A percentile compares a stretch with the other conserved stretches of the same genome.
Evolutionary conservation across 208 protist species (phyloP).

Genomic region (Wallacemonas sp.): DNA sequence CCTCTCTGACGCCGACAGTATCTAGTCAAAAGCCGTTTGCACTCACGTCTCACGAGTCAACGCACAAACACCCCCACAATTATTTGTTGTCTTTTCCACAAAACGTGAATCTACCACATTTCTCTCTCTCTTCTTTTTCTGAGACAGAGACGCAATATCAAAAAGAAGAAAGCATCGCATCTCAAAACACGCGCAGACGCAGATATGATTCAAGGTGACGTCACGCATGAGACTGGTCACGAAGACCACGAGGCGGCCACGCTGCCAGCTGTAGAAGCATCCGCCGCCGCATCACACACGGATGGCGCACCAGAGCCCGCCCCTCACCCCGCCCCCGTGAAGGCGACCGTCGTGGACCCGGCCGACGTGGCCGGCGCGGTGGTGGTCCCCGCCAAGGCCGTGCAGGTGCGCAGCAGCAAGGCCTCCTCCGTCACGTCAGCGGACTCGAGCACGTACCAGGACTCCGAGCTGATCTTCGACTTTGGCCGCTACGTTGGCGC

Average conservation of each 20-base stretch:
- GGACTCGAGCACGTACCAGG: slow-evolving; percentile 21
- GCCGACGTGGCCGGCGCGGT: background rate
- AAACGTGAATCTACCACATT: no score
- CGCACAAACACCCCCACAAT: no score
- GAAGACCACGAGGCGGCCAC: background rate
- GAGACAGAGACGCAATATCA: no score
- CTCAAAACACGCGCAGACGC: no score
- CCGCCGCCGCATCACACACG: background rate
- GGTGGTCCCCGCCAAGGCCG: slow-evolving; percentile 11
- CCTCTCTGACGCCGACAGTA: no score
- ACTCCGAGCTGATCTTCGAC: slow-evolving; percentile 45
- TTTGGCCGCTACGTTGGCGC: slow-evolving; percentile 66
- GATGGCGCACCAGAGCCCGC: background rate
- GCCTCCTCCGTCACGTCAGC: slow-evolving; percentile 21
- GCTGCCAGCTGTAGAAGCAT: background rate
- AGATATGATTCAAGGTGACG: no score
- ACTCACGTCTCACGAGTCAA: no score
- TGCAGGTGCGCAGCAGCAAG: slow-evolving; percentile 13
- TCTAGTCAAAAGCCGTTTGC: no score
- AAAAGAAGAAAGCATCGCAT: no score
- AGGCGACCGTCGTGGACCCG: slow-evolving; percentile 1
- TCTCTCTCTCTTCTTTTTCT: no score
- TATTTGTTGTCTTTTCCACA: no score
- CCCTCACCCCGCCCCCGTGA: background rate
- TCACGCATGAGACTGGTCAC: no score